phyloP scores from a whole-genome alignment of 352 stramenopile genomes.

The Elongisporangium prolatum region DNA sequence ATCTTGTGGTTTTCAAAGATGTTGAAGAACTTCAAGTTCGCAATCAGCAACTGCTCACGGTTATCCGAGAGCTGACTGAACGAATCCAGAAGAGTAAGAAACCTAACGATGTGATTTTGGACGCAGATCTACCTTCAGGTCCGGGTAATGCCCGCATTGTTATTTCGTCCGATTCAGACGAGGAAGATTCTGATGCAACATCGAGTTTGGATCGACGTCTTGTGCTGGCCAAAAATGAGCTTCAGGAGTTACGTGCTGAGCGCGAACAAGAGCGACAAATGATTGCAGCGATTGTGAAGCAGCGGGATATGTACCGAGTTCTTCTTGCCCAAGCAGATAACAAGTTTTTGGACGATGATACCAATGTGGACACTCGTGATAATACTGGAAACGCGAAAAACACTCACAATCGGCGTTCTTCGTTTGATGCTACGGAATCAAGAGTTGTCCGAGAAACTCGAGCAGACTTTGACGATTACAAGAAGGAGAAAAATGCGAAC shows the following conservation, averaged over 20 bases:
- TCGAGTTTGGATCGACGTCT: conserved; percentile 51
- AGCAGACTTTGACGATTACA: conserved; percentile 73
- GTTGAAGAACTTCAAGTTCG: conserved; percentile 88
- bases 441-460: conserved; percentile 53
- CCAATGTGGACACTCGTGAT: not conserved
- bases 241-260: conserved; percentile 70
- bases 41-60: conserved; percentile 88
- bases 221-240: conserved; percentile 58
- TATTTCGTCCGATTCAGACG: conserved; percentile 57
- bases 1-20: conserved; percentile 83
- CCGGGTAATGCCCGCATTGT: conserved; percentile 34
- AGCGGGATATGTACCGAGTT: conserved; percentile 95
- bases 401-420: conserved; percentile 15
- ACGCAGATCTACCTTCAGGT: not conserved
- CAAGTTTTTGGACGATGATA: conserved; percentile 33
- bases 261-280: conserved; percentile 84
- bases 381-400: conserved; percentile 2
- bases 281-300: conserved; percentile 92
- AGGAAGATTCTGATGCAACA: conserved; percentile 33
- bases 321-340: conserved; percentile 89
- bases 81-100: conserved; percentile 17
- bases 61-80: conserved; percentile 74
- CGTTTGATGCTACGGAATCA: conserved; percentile 31
- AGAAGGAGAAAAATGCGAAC: conserved; percentile 67
- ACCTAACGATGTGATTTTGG: conserved; percentile 7